These are phyloP conservation scores for Hypoxylon sp. DNA, from an alignment of 2,329 filamentous ascomycete species.

Conservation along the genomic window DNA sequence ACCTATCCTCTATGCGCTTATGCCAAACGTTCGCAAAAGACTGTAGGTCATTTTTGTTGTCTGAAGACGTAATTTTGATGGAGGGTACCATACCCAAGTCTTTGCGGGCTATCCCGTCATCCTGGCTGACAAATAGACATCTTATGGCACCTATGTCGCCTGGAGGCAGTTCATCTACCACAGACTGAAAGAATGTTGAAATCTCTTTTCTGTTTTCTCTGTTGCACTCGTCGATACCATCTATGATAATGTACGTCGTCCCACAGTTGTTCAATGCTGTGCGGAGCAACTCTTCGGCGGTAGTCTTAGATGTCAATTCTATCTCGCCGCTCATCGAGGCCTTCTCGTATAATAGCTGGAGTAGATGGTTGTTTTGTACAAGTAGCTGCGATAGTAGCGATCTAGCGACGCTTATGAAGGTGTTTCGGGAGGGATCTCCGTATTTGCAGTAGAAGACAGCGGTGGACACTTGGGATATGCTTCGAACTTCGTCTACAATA, in stretches of 20 bases:
- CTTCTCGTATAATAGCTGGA: conserved; percentile 56
- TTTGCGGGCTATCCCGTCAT: conserved; percentile 53
- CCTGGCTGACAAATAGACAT: conserved; percentile 57
- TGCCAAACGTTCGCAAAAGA: conserved; percentile 46
- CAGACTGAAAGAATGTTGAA: conserved; percentile 49
- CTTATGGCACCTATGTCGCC: conserved; percentile 42
- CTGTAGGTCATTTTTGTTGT: conserved; percentile 54
- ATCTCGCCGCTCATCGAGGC: conserved; percentile 52
- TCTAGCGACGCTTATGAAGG: conserved; percentile 54
- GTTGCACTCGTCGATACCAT: conserved; percentile 61
- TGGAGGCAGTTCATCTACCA: conserved; percentile 25
- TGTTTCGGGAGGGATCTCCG: conserved; percentile 51
- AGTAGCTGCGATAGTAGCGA: conserved; percentile 56
- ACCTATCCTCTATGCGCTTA: conserved; percentile 48
- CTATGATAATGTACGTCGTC: conserved; percentile 57
- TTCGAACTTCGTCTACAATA: conserved; percentile 54
- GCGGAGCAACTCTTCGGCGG: conserved; percentile 53
- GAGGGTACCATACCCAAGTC: conserved; percentile 46
- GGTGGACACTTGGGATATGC: conserved; percentile 38
- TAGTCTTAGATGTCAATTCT: conserved; percentile 47
- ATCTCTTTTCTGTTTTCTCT: conserved; percentile 53
- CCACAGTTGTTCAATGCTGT: conserved; percentile 49
- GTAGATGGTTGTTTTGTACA: conserved; percentile 48
- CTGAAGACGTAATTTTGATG: conserved; percentile 48
- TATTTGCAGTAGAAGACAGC: conserved; percentile 60